Evolutionary conservation across 179 eudicot species (phyloP), one percentile per base, ranked within the genome.

Genomic region (Beta corolliflora): DNA sequence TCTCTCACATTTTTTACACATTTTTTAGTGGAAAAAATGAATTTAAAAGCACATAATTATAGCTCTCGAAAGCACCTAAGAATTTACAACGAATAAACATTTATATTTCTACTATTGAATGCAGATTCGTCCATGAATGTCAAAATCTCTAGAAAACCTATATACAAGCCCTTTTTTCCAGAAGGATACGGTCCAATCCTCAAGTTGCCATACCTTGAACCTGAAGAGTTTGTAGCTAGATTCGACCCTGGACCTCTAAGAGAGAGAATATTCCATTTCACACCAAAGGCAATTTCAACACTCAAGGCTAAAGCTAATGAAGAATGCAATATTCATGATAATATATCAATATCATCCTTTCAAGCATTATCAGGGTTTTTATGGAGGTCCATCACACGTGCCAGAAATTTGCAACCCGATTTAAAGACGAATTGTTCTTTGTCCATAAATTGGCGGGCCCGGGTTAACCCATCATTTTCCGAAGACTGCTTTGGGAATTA

Each of bases 301-400:
- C 77, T 80, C 31, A 83, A 80, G 36, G 61, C 84, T 5, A 82
- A 50, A 69, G 90, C 86, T 48, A 90, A 89, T 14, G 9, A 25
- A 3, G 80, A 87, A 50, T 60, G 54, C 25, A 36, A 53, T 36
- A 36, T 36, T 36, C 41, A 36, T 36, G 1, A 36, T 36, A 36
- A 36, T 36, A 36, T 36, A 36, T 36, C 41, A 36, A 36, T 36
- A 36, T 87, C 89, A 15, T 89, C 93, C 2, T 84, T 83, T 18
- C 83, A 83, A 25, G 80, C 77, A 13, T 65, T 80, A 31, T 61
- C 63, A 0, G 81, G 29, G 0, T 58, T 80, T 16, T 36, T 80
- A 29, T 83, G 86, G 80, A 76, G 73, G 48, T 75, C 80, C 65
- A 25, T 83, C 3, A 83, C 77, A 41, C 59, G 77, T 48, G 83